Evolutionary conservation across 306 rosid genomes (phyloP).

Genomic region (Glycine tomentella): DNA sequence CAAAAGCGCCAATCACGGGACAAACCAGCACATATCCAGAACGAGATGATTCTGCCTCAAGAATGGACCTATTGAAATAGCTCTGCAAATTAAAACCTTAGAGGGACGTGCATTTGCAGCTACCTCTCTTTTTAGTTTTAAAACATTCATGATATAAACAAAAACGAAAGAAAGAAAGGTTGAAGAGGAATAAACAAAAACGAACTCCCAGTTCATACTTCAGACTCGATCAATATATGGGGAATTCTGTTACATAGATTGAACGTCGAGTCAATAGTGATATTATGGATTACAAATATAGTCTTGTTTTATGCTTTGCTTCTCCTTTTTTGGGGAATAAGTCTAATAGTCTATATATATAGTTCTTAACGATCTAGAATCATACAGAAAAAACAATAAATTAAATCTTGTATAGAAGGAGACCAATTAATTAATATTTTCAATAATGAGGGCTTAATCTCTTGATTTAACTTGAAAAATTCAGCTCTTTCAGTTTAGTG

Average conservation of each 20-base stretch:
- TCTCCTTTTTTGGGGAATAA: neutral
- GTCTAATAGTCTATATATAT: neutral
- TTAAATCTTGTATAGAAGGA: too few relatives aligned
- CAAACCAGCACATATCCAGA: constrained; percentile 49
- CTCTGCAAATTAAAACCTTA: neutral
- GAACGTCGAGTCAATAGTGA: neutral
- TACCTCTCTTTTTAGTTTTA: neutral
- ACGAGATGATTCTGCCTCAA: constrained; percentile 68
- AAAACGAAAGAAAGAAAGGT: neutral
- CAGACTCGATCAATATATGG: too few relatives aligned
- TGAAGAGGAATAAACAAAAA: neutral
- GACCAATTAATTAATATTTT: neutral
- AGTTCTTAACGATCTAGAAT: too few relatives aligned
- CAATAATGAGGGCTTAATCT: neutral
- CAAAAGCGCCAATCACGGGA: constrained; percentile 50
- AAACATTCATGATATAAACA: neutral
- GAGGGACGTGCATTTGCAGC: too few relatives aligned
- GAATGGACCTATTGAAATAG: constrained; percentile 81
- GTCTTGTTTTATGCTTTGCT: neutral
- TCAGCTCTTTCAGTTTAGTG: too few relatives aligned
- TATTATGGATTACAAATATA: neutral
- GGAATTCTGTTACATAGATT: too few relatives aligned
- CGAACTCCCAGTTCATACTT: too few relatives aligned
- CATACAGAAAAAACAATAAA: too few relatives aligned
- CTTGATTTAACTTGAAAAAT: neutral